These are phyloP conservation scores for Curvularia eragrostidis DNA, from an alignment of 2,329 filamentous ascomycete species.

Conservation along the genomic window DNA sequence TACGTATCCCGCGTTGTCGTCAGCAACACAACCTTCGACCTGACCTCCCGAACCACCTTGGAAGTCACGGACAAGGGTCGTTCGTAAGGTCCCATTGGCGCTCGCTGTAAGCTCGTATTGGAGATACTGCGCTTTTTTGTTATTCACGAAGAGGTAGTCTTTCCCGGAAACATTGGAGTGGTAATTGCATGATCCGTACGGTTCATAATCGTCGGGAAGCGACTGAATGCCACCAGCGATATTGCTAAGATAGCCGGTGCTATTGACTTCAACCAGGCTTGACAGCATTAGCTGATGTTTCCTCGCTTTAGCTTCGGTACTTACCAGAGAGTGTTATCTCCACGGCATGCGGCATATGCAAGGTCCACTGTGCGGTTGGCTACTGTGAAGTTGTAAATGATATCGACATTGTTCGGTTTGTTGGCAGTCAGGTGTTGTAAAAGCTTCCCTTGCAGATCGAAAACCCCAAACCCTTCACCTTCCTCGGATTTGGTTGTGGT, in stretches of 20 bases:
- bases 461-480: conserved; percentile 59
- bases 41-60: conserved; percentile 60
- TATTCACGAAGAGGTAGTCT: conserved; percentile 63
- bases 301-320: conserved; percentile 16
- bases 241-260: conserved; percentile 53
- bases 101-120: conserved; percentile 58
- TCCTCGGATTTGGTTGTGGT: conserved; percentile 60
- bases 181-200: conserved; percentile 62
- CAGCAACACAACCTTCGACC: conserved; percentile 62
- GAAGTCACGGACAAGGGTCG: conserved; percentile 60
- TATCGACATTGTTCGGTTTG: conserved; percentile 63
- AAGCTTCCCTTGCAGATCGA: conserved; percentile 58
- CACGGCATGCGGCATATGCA: conserved; percentile 59
- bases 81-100: conserved; percentile 53
- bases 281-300: not conserved
- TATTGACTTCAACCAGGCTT: conserved; percentile 59
- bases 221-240: conserved; percentile 58
- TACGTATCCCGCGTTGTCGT: conserved; percentile 60
- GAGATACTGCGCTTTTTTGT: conserved; percentile 61
- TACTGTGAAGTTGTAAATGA: conserved; percentile 59
- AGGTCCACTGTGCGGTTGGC: conserved; percentile 57
- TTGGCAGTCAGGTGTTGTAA: conserved; percentile 55
- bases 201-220: conserved; percentile 54
- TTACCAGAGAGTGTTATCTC: conserved; percentile 61
- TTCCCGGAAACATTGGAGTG: conserved; percentile 56